Evolutionary conservation across 495 filamentous ascomycete species (phyloP).

Genomic region (Evansstolkia leycettana): DNA sequence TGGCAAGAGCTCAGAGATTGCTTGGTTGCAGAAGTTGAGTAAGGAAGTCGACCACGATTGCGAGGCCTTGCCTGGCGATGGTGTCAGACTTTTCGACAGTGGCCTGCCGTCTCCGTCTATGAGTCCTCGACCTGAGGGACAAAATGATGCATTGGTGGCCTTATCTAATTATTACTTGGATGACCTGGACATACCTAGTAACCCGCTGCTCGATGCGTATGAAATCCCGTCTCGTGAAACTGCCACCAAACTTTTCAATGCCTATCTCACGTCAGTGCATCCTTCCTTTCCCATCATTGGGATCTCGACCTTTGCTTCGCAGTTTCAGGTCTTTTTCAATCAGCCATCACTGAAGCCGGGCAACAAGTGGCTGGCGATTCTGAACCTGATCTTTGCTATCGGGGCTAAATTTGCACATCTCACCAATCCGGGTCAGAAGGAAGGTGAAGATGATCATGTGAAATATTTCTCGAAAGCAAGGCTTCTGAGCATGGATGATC

Average conservation of each 20-base stretch:
- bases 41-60: conserved; percentile 22
- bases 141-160: conserved; percentile 16
- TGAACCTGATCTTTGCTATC: conserved; percentile 55
- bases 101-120: conserved; percentile 15
- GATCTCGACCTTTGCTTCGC: conserved; percentile 38
- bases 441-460: conserved; percentile 38
- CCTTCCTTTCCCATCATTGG: conserved; percentile 48
- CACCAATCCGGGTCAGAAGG: conserved; percentile 27
- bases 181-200: conserved; percentile 33
- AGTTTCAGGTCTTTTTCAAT: conserved; percentile 35
- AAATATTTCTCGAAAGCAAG: conserved; percentile 44
- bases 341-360: conserved; percentile 25
- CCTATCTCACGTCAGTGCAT: conserved; percentile 48
- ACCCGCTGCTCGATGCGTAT: conserved; percentile 32
- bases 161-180: conserved; percentile 37
- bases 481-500: conserved; percentile 36
- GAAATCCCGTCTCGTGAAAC: conserved; percentile 36
- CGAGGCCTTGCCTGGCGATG: conserved; percentile 10
- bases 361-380: conserved; percentile 41
- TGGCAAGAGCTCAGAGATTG: conserved; percentile 48
- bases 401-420: conserved; percentile 39
- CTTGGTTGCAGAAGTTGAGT: conserved; percentile 41
- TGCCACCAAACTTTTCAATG: conserved; percentile 42
- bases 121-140: conserved; percentile 14
- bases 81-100: conserved; percentile 9